These are phyloP conservation scores for Lactarius vividus DNA, from an alignment of 768 basidiomycete genomes.

Conservation along the genomic window DNA sequence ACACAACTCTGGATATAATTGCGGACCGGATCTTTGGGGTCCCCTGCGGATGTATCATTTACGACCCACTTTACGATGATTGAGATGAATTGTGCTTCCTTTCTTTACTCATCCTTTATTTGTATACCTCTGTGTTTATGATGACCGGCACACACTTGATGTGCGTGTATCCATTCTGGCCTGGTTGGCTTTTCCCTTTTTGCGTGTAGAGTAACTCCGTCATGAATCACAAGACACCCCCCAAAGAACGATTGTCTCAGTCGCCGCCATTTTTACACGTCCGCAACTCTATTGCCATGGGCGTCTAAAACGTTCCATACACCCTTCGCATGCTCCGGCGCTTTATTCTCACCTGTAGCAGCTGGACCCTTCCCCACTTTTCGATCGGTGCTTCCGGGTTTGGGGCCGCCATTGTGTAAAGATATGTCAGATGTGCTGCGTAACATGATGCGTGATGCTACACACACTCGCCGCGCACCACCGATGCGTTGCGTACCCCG, in stretches of 20 bases:
- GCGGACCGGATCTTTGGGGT: neutral
- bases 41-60: slow-evolving; percentile 4
- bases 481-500: neutral
- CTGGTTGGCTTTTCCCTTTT: neutral
- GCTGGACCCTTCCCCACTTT: neutral
- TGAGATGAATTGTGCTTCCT: neutral
- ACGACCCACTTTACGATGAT: slow-evolving; percentile 3
- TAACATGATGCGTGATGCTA: neutral
- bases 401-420: neutral
- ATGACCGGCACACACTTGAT: slow-evolving; percentile 10
- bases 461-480: neutral
- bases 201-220: neutral
- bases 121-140: slow-evolving; percentile 1
- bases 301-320: neutral
- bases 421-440: neutral
- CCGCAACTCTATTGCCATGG: neutral
- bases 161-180: slow-evolving; percentile 11
- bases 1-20: neutral
- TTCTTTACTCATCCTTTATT: neutral
- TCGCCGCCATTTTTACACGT: neutral
- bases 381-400: neutral
- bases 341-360: neutral
- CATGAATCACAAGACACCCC: neutral
- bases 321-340: neutral
- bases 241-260: neutral